Conservation (phyloP, 2,329 filamentous ascomycete genomes). For the Claviceps pusilla region DNA sequence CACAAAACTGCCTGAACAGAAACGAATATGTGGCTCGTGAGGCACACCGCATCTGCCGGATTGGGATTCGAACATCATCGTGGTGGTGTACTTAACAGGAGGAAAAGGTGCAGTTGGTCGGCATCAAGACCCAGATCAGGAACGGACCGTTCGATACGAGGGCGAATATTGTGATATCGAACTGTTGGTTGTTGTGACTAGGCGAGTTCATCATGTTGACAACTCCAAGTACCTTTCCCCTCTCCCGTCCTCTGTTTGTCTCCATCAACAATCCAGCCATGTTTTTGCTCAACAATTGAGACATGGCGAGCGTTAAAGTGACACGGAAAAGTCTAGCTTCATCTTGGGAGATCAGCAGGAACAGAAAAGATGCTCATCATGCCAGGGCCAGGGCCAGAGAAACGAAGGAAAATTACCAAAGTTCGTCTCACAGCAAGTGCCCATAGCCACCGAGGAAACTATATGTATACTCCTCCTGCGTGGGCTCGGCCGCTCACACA, state of each 20-base stretch:
- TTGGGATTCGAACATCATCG: not conserved
- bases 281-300: not conserved
- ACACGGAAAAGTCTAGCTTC: not conserved
- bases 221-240: not conserved
- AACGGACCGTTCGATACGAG: slow-evolving; percentile 3
- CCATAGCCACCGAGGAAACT: not conserved
- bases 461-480: too few relatives aligned
- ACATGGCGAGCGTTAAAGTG: not conserved
- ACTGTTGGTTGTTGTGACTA: not conserved
- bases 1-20: not conserved
- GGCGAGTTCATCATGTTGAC: not conserved
- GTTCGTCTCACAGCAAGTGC: not conserved
- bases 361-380: not conserved
- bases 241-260: not conserved
- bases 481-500: not conserved
- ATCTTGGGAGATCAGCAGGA: not conserved
- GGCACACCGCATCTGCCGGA: not conserved
- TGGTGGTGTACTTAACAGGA: not conserved
- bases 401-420: not conserved
- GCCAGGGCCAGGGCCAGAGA: not conserved
- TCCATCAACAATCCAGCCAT: not conserved
- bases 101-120: not conserved
- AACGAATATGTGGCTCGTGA: not conserved
- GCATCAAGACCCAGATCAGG: not conserved
- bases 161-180: not conserved